Percentiles rank a stretch among this genome's conserved stretches.
These are phyloP conservation scores for Periconia sp. DNA, from an alignment of 2,329 filamentous ascomycete genomes.

Conservation along the genomic window DNA sequence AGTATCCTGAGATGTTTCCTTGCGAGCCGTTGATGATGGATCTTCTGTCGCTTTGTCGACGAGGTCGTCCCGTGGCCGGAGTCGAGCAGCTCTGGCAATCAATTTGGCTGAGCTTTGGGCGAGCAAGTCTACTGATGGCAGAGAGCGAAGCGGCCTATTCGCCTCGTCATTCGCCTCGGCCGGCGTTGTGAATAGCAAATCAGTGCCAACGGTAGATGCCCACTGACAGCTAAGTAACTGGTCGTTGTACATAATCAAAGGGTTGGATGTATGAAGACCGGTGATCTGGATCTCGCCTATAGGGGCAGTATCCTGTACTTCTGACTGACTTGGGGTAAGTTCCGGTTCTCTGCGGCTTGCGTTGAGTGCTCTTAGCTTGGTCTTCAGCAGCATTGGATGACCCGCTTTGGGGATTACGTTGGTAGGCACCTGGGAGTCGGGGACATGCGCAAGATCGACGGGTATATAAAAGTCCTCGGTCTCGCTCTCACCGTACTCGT, in stretches of 20 bases:
- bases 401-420: slow-evolving; percentile 22
- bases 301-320: slow-evolving; percentile 14
- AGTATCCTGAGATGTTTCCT: slow-evolving; percentile 3
- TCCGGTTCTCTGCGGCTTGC: slow-evolving; percentile 25
- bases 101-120: slow-evolving; percentile 74
- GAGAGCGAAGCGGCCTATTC: slow-evolving; percentile 54
- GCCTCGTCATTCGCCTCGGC: slow-evolving; percentile 25
- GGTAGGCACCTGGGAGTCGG: slow-evolving; percentile 22
- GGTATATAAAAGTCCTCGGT: slow-evolving; percentile 67
- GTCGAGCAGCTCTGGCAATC: slow-evolving; percentile 67
- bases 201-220: slow-evolving; percentile 83
- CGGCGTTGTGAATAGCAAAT: slow-evolving; percentile 69
- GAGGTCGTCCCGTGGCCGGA: slow-evolving; percentile 49
- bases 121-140: slow-evolving; percentile 70
- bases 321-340: slow-evolving; percentile 18
- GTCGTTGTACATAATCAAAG: slow-evolving; percentile 79
- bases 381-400: slow-evolving; percentile 35
- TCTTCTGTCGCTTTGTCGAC: slow-evolving; percentile 13
- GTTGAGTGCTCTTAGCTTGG: slow-evolving; percentile 35
- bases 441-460: slow-evolving; percentile 60
- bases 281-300: slow-evolving; percentile 72
- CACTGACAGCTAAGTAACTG: slow-evolving; percentile 81
- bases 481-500: slow-evolving; percentile 62
- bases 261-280: slow-evolving; percentile 78
- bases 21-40: slow-evolving; percentile 8